Conservation (phyloP, 176 grass and related monocot genomes). For the Pharus latifolius region DNA sequence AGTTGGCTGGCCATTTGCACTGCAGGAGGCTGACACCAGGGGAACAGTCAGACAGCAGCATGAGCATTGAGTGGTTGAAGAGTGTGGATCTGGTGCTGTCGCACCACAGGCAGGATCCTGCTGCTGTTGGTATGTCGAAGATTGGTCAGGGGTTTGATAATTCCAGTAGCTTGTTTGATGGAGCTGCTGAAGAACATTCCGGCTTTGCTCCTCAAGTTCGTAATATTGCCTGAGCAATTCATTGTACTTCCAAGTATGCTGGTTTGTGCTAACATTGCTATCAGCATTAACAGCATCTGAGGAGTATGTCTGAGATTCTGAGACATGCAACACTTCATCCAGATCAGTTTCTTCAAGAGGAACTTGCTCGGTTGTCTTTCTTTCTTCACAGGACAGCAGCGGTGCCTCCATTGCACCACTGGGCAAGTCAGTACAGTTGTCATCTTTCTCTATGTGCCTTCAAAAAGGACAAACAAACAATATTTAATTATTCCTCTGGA, state of each 20-base stretch:
- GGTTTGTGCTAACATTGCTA: slow-evolving; percentile 21
- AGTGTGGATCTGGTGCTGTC: slow-evolving; percentile 23
- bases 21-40: slow-evolving; percentile 41
- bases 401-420: slow-evolving; percentile 1
- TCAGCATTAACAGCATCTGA: slow-evolving; percentile 4
- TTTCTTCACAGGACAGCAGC: slow-evolving; percentile 13
- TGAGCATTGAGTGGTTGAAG: slow-evolving; percentile 26
- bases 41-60: slow-evolving; percentile 43
- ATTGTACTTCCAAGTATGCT: slow-evolving; percentile 32
- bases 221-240: slow-evolving; percentile 65
- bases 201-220: slow-evolving; percentile 73
- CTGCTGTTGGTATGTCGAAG: slow-evolving; percentile 20
- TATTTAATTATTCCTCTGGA: background rate
- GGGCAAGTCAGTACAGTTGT: background rate
- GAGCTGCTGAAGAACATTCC: slow-evolving; percentile 63
- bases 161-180: slow-evolving; percentile 59
- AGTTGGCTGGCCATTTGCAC: slow-evolving; percentile 15
- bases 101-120: slow-evolving; percentile 33
- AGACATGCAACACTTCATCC: slow-evolving; percentile 5
- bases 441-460: slow-evolving; percentile 19
- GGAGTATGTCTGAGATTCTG: background rate
- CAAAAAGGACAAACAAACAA: background rate
- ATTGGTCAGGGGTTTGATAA: slow-evolving; percentile 35
- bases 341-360: slow-evolving; percentile 30
- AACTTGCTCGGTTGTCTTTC: slow-evolving; percentile 12